Evolutionary conservation across 176 grass and related monocot genomes (phyloP).

Genomic region (Coix lacrymajobi): DNA sequence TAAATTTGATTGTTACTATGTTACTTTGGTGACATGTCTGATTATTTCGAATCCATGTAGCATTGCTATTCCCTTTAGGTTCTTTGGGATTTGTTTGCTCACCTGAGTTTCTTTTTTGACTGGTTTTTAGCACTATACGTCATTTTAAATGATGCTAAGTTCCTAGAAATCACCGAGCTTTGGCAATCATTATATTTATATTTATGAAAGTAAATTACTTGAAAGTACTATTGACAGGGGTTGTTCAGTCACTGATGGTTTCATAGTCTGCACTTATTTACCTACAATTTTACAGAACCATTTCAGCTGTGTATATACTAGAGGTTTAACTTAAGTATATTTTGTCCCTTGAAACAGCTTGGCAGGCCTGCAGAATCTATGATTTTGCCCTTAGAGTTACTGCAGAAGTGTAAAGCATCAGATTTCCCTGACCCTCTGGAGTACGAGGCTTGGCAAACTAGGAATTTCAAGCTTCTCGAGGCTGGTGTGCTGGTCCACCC

Average conservation of each 20-base stretch:
- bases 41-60: no score
- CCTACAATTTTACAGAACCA: background rate
- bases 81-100: no score
- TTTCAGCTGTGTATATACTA: background rate
- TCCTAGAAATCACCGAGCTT: background rate
- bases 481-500: constrained; percentile 75
- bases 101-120: background rate
- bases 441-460: constrained; percentile 54
- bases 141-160: background rate
- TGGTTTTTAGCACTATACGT: background rate
- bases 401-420: constrained; percentile 70
- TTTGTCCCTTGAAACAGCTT: constrained; percentile 48
- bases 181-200: constrained; percentile 2
- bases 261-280: background rate
- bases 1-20: background rate
- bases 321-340: background rate
- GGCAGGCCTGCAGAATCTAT: constrained; percentile 66
- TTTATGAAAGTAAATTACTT: background rate
- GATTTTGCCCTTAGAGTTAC: constrained; percentile 74
- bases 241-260: background rate
- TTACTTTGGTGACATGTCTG: background rate
- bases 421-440: constrained; percentile 63
- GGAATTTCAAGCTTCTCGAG: constrained; percentile 85
- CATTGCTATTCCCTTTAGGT: no score
- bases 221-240: background rate